Conservation (phyloP, 2,329 filamentous ascomycete genomes). For the Exophiala dermatitidis region DNA sequence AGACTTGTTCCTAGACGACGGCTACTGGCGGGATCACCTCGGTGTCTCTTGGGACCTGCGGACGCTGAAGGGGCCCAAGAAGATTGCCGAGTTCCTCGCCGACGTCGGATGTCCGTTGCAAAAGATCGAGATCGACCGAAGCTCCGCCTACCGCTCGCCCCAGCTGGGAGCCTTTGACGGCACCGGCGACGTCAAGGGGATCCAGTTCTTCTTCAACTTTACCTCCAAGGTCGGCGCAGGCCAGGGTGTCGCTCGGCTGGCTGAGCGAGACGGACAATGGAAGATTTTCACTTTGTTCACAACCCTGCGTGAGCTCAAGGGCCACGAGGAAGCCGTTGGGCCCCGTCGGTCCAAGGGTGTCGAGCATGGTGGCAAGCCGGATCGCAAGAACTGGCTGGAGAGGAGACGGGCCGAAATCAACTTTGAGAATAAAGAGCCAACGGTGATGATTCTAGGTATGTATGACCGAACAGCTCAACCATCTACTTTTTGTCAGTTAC, state of each 20-base stretch:
- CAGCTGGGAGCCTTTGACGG: constrained; percentile 44
- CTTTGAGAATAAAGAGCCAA: constrained; percentile 48
- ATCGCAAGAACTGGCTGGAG: constrained; percentile 56
- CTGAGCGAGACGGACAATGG: constrained; percentile 43
- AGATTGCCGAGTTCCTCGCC: constrained; percentile 33
- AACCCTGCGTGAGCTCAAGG: constrained; percentile 48
- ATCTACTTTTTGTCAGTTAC: too few relatives aligned
- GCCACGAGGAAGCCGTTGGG: constrained; percentile 46
- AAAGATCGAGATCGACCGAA: constrained; percentile 43
- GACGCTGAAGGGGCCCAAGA: constrained; percentile 44
- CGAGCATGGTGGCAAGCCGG: constrained; percentile 47
- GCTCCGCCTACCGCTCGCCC: constrained; percentile 41
- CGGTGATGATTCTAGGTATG: constrained; percentile 56
- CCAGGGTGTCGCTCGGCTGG: constrained; percentile 50
- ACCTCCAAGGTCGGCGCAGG: constrained; percentile 50
- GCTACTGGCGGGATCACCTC: constrained; percentile 55
- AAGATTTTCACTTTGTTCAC: constrained; percentile 61
- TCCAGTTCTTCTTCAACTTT: constrained; percentile 52
- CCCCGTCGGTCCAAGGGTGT: constrained; percentile 49
- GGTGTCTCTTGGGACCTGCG: constrained; percentile 50
- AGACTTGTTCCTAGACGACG: constrained; percentile 44
- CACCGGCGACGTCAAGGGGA: constrained; percentile 43
- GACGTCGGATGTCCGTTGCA: constrained; percentile 38
- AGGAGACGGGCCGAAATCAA: constrained; percentile 43
- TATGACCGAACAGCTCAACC: too few relatives aligned